A percentile compares a stretch with the other conserved stretches of the same genome.
Conservation (phyloP, 495 filamentous ascomycete species). For the Pseudoneurospora amorphoporcata region DNA sequence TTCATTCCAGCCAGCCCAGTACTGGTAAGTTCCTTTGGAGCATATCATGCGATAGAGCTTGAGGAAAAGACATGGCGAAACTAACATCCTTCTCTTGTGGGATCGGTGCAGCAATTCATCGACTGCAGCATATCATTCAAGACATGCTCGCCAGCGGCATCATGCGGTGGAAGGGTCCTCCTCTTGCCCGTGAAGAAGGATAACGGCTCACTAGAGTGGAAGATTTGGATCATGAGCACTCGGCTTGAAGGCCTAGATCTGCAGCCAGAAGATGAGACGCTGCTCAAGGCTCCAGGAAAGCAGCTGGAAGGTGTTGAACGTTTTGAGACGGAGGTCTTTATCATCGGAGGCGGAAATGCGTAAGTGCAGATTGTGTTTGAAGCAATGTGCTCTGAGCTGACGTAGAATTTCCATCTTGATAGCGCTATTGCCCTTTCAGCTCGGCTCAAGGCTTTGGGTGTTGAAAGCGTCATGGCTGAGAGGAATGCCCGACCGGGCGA, state of each 20-base stretch:
- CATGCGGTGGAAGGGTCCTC: conserved; percentile 16
- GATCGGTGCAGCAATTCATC: conserved; percentile 14
- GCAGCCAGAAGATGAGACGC: conserved; percentile 18
- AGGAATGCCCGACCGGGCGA: conserved; percentile 22
- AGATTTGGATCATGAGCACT: conserved; percentile 25
- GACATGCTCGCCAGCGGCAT: conserved; percentile 14
- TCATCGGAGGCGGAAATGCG: conserved; percentile 26
- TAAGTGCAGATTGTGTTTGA: conserved; percentile 3
- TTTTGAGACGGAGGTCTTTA: conserved; percentile 23
- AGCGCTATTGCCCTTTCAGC: conserved; percentile 18
- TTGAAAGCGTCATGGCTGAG: conserved; percentile 24
- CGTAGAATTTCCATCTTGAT: background rate
- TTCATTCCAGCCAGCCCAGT: conserved; percentile 5
- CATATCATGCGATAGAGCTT: background rate
- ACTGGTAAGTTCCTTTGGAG: conserved; percentile 8
- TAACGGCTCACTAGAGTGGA: conserved; percentile 13
- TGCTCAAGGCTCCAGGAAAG: conserved; percentile 13
- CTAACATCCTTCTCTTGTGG: background rate
- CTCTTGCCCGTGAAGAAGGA: conserved; percentile 14
- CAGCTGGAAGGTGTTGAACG: conserved; percentile 7
- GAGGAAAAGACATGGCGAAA: background rate
- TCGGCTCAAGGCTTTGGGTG: conserved; percentile 24
- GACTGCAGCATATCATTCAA: conserved; percentile 17
- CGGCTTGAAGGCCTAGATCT: conserved; percentile 18
- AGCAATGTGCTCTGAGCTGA: background rate